Conservation (phyloP, 768 basidiomycete species). For the Gloeostereum incarnatum region DNA sequence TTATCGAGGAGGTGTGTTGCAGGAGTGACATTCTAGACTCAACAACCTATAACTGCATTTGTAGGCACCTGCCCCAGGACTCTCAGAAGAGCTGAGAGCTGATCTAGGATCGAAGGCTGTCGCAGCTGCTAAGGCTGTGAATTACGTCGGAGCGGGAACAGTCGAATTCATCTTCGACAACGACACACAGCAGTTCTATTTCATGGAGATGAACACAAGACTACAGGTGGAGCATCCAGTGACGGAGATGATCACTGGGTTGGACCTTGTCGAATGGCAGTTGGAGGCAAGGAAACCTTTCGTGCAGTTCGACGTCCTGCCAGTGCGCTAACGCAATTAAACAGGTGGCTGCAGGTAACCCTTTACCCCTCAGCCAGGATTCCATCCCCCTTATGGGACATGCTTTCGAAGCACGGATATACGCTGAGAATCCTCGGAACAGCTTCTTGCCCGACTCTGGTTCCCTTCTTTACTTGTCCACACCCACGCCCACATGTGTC, state of each 20-base stretch:
- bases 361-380: conserved; percentile 68
- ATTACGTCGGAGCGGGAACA: conserved; percentile 87
- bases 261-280: conserved; percentile 95
- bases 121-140: conserved; percentile 86
- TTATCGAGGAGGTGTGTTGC: conserved; percentile 72
- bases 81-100: conserved; percentile 68
- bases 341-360: conserved; percentile 83
- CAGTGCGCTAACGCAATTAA: neutral
- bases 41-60: neutral
- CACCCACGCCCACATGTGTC: conserved; percentile 61
- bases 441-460: conserved; percentile 92
- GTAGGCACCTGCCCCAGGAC: conserved; percentile 85
- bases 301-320: neutral
- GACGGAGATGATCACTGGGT: conserved; percentile 90
- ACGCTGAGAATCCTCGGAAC: conserved; percentile 91
- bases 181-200: conserved; percentile 78
- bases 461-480: conserved; percentile 67
- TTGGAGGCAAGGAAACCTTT: conserved; percentile 44
- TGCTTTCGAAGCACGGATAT: conserved; percentile 91
- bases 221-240: conserved; percentile 89
- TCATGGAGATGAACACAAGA: conserved; percentile 95
- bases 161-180: conserved; percentile 98
- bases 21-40: conserved; percentile 1
- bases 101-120: conserved; percentile 83
- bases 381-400: conserved; percentile 84